Percentiles rank a stretch among this genome's conserved stretches.
Evolutionary conservation across 1,139 yeast genomes (phyloP).

Genomic region (Geotrichum klebahnii): DNA sequence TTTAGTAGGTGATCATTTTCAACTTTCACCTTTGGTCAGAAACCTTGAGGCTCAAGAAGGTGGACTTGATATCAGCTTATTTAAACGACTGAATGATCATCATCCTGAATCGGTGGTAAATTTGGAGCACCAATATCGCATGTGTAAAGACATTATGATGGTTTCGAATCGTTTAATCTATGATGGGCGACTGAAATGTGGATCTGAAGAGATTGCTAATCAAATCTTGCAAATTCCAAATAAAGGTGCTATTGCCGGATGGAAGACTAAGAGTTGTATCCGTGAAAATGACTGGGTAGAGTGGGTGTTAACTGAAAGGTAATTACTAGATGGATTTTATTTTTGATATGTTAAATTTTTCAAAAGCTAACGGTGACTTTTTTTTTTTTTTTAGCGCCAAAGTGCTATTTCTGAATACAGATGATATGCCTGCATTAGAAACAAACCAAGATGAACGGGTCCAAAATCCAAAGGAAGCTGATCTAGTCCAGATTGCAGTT

Average conservation of each 20-base stretch:
- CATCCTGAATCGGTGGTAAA: conserved; percentile 72
- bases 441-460: conserved; percentile 57
- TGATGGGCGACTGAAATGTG: conserved; percentile 71
- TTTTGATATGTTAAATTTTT: too few relatives aligned
- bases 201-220: conserved; percentile 57
- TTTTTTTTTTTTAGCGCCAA: conserved; percentile 37
- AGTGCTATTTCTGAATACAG: conserved; percentile 79
- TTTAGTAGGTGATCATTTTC: conserved; percentile 92
- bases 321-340: too few relatives aligned
- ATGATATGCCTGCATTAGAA: conserved; percentile 59
- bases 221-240: conserved; percentile 51
- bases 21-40: conserved; percentile 78
- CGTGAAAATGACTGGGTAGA: conserved; percentile 44
- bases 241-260: conserved; percentile 21
- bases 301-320: conserved; percentile 43
- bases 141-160: conserved; percentile 86
- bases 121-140: conserved; percentile 79
- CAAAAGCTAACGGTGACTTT: too few relatives aligned
- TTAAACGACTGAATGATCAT: conserved; percentile 62
- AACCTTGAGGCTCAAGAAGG: conserved; percentile 48
- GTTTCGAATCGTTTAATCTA: conserved; percentile 78
- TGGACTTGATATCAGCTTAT: conserved; percentile 77
- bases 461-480: conserved; percentile 69
- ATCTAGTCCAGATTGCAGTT: conserved; percentile 58
- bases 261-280: conserved; percentile 15